These are phyloP conservation scores for Alternaria dauci DNA, from an alignment of 2,329 filamentous ascomycete genomes.

Conservation along the genomic window DNA sequence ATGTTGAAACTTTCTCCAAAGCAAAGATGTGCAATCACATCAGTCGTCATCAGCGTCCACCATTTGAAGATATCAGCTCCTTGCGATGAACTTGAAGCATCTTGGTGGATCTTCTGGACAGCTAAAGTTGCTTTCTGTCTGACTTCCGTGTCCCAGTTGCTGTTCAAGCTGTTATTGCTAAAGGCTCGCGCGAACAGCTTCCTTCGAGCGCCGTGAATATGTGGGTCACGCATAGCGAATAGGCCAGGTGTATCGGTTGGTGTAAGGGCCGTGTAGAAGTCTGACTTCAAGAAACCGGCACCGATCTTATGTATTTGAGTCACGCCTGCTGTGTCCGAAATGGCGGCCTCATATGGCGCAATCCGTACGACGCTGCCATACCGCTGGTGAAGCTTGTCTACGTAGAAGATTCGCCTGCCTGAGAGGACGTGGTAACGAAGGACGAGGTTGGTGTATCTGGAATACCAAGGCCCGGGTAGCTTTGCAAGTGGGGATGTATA, in stretches of 20 bases:
- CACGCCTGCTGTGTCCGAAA: conserved; percentile 30
- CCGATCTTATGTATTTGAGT: conserved; percentile 48
- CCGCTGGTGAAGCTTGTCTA: conserved; percentile 48
- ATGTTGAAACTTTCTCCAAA: conserved; percentile 54
- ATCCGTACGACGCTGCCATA: conserved; percentile 42
- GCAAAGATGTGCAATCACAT: conserved; percentile 50
- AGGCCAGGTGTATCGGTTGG: too few relatives aligned
- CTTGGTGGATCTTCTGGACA: conserved; percentile 42
- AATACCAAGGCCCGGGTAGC: conserved; percentile 44
- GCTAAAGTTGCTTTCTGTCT: conserved; percentile 44
- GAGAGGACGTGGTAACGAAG: conserved; percentile 49
- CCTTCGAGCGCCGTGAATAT: conserved; percentile 47
- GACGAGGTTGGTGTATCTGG: conserved; percentile 39
- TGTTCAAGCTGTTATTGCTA: conserved; percentile 45
- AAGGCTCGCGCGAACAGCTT: conserved; percentile 50
- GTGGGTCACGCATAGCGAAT: conserved; percentile 34
- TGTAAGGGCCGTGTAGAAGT: conserved; percentile 27
- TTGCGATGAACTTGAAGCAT: conserved; percentile 24
- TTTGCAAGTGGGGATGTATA: conserved; percentile 17
- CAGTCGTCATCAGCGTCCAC: conserved; percentile 53
- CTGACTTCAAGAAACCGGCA: conserved; percentile 52
- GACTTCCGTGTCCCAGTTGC: conserved; percentile 50
- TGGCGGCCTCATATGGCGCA: conserved; percentile 33
- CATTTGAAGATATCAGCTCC: conserved; percentile 47
- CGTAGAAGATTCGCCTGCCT: conserved; percentile 51